Evolutionary conservation across 305 asterid species (phyloP).

Genomic region (Fraxinus latifolia): DNA sequence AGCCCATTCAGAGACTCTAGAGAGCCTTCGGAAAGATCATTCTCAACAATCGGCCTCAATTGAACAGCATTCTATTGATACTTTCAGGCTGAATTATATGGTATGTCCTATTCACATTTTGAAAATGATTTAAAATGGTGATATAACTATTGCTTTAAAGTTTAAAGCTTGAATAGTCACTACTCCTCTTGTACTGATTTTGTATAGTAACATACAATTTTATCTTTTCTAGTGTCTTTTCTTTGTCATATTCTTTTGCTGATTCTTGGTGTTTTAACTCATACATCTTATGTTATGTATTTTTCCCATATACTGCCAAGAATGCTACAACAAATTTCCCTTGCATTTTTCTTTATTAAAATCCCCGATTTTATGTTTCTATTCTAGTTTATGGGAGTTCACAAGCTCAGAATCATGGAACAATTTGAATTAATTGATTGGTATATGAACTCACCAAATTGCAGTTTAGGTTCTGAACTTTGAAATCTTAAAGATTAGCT

Average conservation of each 20-base stretch:
- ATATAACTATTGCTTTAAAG: not conserved
- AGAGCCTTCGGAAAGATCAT: constrained; percentile 33
- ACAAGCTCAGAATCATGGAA: not conserved
- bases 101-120: constrained; percentile 19
- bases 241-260: not conserved
- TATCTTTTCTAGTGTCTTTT: not conserved
- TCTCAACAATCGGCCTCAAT: constrained; percentile 28
- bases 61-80: constrained; percentile 29
- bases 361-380: not conserved
- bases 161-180: not conserved
- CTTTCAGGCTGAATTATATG: constrained; percentile 38
- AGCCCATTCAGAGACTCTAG: constrained; percentile 34
- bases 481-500: not conserved
- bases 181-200: not conserved
- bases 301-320: not conserved
- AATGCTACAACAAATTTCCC: not conserved
- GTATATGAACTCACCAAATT: not conserved
- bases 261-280: not conserved
- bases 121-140: not conserved
- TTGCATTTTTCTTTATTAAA: not conserved
- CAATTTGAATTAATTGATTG: not conserved
- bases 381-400: not conserved
- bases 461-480: not conserved
- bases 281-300: not conserved
- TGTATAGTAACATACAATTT: not conserved